Base-by-base conservation (phyloP, 2,329 filamentous ascomycete genomes). In the Pseudogymnoascus sp. region DNA sequence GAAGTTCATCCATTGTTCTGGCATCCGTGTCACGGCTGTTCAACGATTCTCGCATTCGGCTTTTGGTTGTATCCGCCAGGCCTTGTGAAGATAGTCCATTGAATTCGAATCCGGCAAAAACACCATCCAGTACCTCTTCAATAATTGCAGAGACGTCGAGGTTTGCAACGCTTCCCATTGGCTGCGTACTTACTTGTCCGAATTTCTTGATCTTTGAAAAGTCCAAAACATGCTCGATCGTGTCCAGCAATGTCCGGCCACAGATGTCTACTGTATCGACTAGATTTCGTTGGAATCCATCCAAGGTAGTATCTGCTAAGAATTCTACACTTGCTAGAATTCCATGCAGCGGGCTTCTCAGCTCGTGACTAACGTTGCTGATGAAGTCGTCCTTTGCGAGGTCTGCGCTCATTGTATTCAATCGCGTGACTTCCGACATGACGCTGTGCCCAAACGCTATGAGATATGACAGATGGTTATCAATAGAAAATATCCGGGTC, bases 261-360 rank as follows among this genome's bases (percentile, higher is more conserved):
- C 80, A 84, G 1, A 76, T 79, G 60, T 83, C 78, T 43, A 84
- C 79, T 0, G 79, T 79, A 4, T 78, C 74, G 0, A 81, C 70
- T 1, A 80, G 72, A 11, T 79, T 77, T 10, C 75, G 72, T 64
- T 84, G 82, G 2, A 76, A 77, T 1, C 73, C 72, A 61, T 76
- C 75, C 1, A 84, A 72, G 0, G 72, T 65, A 0, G 81, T 82
- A 8, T 84, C 81, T 1, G 77, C 75, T 0, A 86, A 69, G 4
- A 85, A 70, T 65, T 84, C 82, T 1, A 77, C 75, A 53, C 75
- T 82, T 0, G 82, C 78, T 0, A 87, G 73, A 35, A 87, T 81
- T 1, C 84, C 85, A 63, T 71, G 70, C 1, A 71, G 61, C 3
- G 70, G 70, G 40, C 67, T 69, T 61, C 69, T 64, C 38, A 71